Evolutionary conservation across 2,329 filamentous ascomycete species (phyloP), one percentile per base, ranked within the genome.

Genomic region (Penicillium olsonii): DNA sequence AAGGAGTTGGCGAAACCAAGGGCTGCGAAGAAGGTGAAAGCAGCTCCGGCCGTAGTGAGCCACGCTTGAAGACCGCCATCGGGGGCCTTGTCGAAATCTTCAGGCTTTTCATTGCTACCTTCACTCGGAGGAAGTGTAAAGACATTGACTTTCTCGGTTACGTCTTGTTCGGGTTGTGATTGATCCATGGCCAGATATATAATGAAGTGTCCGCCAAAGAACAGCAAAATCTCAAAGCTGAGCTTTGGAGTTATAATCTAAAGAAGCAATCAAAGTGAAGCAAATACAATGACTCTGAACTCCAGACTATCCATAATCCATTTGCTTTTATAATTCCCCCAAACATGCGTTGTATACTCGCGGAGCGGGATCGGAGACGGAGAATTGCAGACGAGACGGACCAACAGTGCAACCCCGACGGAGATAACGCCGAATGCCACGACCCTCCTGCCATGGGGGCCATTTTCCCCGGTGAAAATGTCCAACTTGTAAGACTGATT

Each of bases 1-100:
- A 45, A 29, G 17, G 42, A 22, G 35, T 45, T 45, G 22, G 67
- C 52, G 50, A 73, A 74, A 12, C 75, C 75, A 0, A 78, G 11
- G 17, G 78, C 70, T 5, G 24, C 20, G 42, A 45, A 34, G 33
- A 75, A 68, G 19, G 62, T 52, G 14, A 45, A 54, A 19, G 57
- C 47, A 15, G 53, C 54, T 12, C 62, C 64, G 8, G 52, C 52
- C n/a, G 58, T 60, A 11, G 64, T 60, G 1, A 66, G 54, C 62
- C 65, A 67, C n/a, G 63, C 64, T 38, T 44, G 34, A 2, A 42
- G n/a, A 4, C 57, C 63, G 5, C 61, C 62, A 48, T 53, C 64
- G 40, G 19, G 70, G 10, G 22, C 73, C 68, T 12, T 69, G 66
- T 39, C 73, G 64, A 50, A 12, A 5, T 17, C n/a, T 10, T 14